These are phyloP conservation scores for Eimeria falciformis DNA, from an alignment of 169 alveolate genomes.

Conservation along the genomic window DNA sequence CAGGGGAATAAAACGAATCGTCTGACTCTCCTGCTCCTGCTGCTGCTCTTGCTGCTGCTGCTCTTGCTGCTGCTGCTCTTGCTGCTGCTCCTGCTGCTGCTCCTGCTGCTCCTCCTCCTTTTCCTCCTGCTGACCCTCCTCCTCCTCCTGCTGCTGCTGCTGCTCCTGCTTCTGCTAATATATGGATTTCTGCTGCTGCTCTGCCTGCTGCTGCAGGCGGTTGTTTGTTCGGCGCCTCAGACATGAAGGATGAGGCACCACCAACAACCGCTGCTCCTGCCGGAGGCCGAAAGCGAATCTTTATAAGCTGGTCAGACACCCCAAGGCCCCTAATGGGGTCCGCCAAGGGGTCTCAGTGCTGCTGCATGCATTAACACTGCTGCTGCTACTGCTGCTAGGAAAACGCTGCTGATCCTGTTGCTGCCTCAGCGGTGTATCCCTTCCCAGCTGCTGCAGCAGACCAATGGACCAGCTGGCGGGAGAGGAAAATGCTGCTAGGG, in stretches of 20 bases:
- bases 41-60: conserved; percentile 29
- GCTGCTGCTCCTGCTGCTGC: background rate
- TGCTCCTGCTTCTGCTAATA: too few species aligned
- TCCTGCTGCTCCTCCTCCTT: background rate
- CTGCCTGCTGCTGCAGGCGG: background rate
- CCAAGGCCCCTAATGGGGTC: background rate
- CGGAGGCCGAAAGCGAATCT: background rate
- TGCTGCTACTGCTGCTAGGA: conserved; percentile 1
- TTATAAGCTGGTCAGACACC: background rate
- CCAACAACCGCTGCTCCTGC: background rate
- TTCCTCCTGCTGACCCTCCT: background rate
- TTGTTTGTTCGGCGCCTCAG: too few species aligned
- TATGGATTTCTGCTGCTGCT: background rate
- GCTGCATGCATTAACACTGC: background rate
- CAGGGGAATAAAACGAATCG: background rate
- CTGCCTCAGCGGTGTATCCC: background rate
- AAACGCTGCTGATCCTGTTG: conserved; percentile 20
- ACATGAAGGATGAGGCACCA: background rate
- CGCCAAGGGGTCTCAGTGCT: too few species aligned
- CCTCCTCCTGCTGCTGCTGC: background rate
- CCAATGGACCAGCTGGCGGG: too few species aligned
- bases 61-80: background rate
- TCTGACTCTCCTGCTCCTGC: conserved; percentile 1
- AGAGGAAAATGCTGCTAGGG: conserved; percentile 32
- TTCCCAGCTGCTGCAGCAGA: too few species aligned